These are phyloP conservation scores for Claviceps sp. DNA, from an alignment of 2,329 filamentous ascomycete genomes.

Conservation along the genomic window DNA sequence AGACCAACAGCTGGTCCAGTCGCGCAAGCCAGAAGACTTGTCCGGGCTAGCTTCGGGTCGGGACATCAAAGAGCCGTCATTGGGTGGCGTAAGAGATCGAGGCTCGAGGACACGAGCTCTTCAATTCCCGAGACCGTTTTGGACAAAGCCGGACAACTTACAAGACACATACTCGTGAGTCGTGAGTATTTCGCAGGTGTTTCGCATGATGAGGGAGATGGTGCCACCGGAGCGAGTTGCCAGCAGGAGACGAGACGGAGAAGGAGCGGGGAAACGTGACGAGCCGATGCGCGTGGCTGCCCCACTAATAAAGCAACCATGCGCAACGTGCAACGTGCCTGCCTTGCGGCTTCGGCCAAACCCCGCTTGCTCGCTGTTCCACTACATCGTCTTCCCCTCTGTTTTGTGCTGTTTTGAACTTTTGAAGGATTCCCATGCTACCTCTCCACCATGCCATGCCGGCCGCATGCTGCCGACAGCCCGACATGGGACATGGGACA, in stretches of 20 bases:
- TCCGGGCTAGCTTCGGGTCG: no score
- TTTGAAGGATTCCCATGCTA: not conserved
- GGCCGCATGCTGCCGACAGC: not conserved
- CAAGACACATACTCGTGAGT: no score
- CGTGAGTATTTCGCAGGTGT: no score
- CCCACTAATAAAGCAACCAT: not conserved
- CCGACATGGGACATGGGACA: not conserved
- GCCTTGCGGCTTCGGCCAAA: not conserved
- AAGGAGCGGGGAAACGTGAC: no score
- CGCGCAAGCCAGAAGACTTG: not conserved
- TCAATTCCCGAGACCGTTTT: no score
- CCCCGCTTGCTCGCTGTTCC: not conserved
- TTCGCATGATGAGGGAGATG: no score
- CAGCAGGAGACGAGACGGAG: no score
- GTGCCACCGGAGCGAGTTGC: no score
- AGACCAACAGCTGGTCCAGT: not conserved
- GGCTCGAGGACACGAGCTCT: no score
- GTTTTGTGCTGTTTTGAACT: not conserved
- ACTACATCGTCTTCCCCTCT: not conserved
- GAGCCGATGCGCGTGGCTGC: not conserved
- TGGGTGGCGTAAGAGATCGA: not conserved
- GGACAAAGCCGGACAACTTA: no score
- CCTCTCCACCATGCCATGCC: not conserved
- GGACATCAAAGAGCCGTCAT: not conserved
- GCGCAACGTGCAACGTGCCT: not conserved